These are phyloP conservation scores for Aspergillus nidulans DNA, from an alignment of 495 filamentous ascomycete species.

Conservation along the genomic window DNA sequence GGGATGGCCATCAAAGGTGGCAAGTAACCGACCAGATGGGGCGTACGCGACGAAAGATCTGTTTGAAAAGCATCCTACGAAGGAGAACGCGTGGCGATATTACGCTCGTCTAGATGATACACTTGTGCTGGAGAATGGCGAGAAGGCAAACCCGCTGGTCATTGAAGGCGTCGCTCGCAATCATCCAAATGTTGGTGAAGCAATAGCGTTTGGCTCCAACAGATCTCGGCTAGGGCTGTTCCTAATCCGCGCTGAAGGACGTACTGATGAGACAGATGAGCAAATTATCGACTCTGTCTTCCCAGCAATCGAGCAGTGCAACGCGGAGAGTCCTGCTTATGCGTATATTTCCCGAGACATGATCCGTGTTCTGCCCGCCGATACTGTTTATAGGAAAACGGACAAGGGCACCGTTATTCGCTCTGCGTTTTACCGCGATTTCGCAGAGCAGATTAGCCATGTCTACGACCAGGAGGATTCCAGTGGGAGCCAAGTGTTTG, in stretches of 20 bases:
- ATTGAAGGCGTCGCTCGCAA: slow-evolving; percentile 43
- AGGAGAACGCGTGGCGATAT: slow-evolving; percentile 50
- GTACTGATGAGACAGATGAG: slow-evolving; percentile 24
- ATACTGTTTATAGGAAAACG: slow-evolving; percentile 39
- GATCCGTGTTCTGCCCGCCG: slow-evolving; percentile 36
- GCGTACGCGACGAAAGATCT: slow-evolving; percentile 56
- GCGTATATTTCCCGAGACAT: slow-evolving; percentile 48
- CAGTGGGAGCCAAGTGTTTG: slow-evolving; percentile 5
- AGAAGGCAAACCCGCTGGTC: slow-evolving; percentile 59
- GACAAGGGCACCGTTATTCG: slow-evolving; percentile 53
- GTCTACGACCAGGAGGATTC: slow-evolving; percentile 32
- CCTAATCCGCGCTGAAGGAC: slow-evolving; percentile 33
- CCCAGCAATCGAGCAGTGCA: slow-evolving; percentile 41
- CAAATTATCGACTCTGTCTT: slow-evolving; percentile 40
- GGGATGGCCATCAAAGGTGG: slow-evolving; percentile 59
- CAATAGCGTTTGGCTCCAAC: slow-evolving; percentile 28
- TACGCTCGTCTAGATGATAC: slow-evolving; percentile 54
- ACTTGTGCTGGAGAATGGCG: slow-evolving; percentile 56
- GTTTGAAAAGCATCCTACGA: slow-evolving; percentile 48
- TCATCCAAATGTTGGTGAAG: slow-evolving; percentile 23
- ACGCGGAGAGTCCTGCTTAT: slow-evolving; percentile 39
- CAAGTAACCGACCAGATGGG: slow-evolving; percentile 51
- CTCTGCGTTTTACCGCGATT: slow-evolving; percentile 41
- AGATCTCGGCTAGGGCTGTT: slow-evolving; percentile 32
- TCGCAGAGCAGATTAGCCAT: slow-evolving; percentile 37